Base-by-base conservation (phyloP, 345 rosid genomes). In the Rubroshorea leprosula region DNA sequence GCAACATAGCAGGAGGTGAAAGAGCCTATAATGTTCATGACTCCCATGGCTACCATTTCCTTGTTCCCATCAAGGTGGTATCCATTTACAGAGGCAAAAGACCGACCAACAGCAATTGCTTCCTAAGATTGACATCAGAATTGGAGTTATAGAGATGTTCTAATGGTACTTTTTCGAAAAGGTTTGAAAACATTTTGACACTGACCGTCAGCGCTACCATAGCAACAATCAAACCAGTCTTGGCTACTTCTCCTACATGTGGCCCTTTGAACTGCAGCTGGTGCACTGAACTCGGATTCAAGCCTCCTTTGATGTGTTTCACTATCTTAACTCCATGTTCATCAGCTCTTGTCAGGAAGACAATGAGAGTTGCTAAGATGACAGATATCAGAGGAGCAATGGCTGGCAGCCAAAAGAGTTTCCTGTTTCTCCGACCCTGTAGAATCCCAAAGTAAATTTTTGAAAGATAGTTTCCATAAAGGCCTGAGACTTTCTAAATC, bases 41-140 rank as follows among this genome's bases (percentile, higher is more conserved):
- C 68, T 46, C 96, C 98, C 63, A 91, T 74, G 49, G 96, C 88
- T 9, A 84, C 78, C 98, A 91, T 86, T 74, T 91, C 98, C 67
- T 91, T 86, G 78, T 80, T 91, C 49, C 98, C 98, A 45, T 84
- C 87, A 5, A 86, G 71, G 25, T 61, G 86, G 74, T 88, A 91
- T 9, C 98, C 98, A 68, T 84, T 91, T 0, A 86, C 49, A 19
- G 90, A 71, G 0, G 98, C 89, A 57, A 91, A 83, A 20, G 95
- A 86, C 43, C 90, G 74, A 13, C 98, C 95, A 1, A 91, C 98
- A 1, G 96, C 98, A 23, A 81, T 73, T 55, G 93, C 96, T 75
- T 91, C 98, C 96, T 91, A 8, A 21, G 17, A 45, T 66, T 45
- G 27, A 27, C 24, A 44, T 9, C 18, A 19, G 31, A 31, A 49